Base-by-base conservation (phyloP, 495 filamentous ascomycete species). In the Neurospora intermedia region DNA sequence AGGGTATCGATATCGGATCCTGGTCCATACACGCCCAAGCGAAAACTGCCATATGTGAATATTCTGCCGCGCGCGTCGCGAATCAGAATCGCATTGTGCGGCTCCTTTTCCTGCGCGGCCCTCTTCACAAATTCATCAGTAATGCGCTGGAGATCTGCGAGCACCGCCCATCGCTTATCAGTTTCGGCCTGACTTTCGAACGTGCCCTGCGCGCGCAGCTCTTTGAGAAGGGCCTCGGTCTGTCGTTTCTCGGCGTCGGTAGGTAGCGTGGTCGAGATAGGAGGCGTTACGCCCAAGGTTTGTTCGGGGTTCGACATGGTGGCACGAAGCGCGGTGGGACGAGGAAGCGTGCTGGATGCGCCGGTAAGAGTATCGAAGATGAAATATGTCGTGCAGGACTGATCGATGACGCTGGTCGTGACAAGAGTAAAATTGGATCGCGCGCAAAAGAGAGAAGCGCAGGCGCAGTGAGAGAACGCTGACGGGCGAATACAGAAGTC, bases 1-100 rank as follows among this genome's bases (percentile, higher is more conserved):
- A 99, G 89, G 18, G 96, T 98, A 83, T 99, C 96, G 76, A 99
- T 97, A 89, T 99, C 96, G 43, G 96, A 97, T 66, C 93, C 93
- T 70, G 96, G 96, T 3, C 94, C 94, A 83, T 94, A 97, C 59
- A 97, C 96, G 54, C 96, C 96, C 10, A 99, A 84, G 39, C 93
- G 89, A 81, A 93, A 99, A 82, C 96, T 98, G 70, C 96, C 96
- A 81, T 92, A 99, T 0, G 96, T 94, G 79, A 95, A 97, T 48
- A 99, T 90, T 82, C 94, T 93, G 45, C 94, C 96, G 59, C 94
- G 93, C 1, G 93, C 90, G 73, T 90, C 88, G 54, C 94, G 91
- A 38, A 96, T 88, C 18, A 93, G 86, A 31, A 90, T 88, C 23
- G 91, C 87, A 27, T 94, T 90, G 35, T 94, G 83, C 7, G 93